Evolutionary conservation across 1,284 basidiomycete genomes (phyloP).

Genomic region (Paramarasmius palmivorus): DNA sequence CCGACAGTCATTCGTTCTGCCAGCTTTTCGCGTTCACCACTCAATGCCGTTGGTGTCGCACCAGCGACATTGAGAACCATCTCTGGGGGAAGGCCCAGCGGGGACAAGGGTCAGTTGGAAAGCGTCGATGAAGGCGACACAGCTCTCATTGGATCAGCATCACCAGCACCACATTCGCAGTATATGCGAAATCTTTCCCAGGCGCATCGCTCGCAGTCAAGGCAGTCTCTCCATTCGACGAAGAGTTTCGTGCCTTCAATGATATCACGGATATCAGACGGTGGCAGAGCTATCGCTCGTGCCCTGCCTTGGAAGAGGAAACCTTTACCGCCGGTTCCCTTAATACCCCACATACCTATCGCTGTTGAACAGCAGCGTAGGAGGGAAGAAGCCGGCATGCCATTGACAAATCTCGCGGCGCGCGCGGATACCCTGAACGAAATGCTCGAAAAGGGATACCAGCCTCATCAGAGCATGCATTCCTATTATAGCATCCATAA

Average conservation of each 20-base stretch:
- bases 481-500: constrained; percentile 21
- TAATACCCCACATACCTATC: constrained; percentile 43
- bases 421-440: constrained; percentile 49
- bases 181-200: not conserved
- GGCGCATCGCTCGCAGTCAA: constrained; percentile 17
- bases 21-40: constrained; percentile 21
- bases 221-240: constrained; percentile 44
- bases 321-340: constrained; percentile 57
- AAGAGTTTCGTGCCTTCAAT: constrained; percentile 50
- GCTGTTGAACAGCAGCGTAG: constrained; percentile 40
- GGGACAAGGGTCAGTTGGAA: not conserved
- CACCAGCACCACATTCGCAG: constrained; percentile 19
- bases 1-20: constrained; percentile 28
- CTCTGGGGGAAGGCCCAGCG: not conserved
- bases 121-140: constrained; percentile 1
- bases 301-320: constrained; percentile 48
- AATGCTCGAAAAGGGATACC: constrained; percentile 52
- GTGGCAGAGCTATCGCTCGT: constrained; percentile 36
- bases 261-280: constrained; percentile 44
- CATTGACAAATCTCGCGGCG: constrained; percentile 51
- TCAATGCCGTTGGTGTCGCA: constrained; percentile 32
- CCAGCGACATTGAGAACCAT: constrained; percentile 26
- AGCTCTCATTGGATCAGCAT: constrained; percentile 6
- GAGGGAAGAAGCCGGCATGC: constrained; percentile 44
- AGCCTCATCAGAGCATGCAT: constrained; percentile 45